A percentile compares a stretch with the other conserved stretches of the same genome.
These are phyloP conservation scores for Epichloe sp. DNA, from an alignment of 2,329 filamentous ascomycete genomes.

Conservation along the genomic window DNA sequence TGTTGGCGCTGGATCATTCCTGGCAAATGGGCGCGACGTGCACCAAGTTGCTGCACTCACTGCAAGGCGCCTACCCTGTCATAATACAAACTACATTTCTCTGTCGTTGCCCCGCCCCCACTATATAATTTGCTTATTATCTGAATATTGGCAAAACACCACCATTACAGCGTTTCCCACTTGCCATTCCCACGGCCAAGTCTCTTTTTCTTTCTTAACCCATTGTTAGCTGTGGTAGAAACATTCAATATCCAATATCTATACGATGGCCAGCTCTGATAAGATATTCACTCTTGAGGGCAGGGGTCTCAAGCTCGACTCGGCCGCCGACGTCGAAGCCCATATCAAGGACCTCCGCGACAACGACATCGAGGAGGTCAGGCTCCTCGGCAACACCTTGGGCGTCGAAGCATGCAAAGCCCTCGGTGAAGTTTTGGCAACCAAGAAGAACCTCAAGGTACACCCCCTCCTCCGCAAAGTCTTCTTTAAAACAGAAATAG, in stretches of 20 bases:
- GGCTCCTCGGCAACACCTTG: constrained; percentile 80
- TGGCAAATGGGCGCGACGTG: background rate
- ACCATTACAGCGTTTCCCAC: background rate
- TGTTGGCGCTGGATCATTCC: background rate
- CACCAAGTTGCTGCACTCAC: background rate
- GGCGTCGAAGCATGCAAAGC: constrained; percentile 79
- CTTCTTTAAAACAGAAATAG: background rate
- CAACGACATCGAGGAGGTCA: constrained; percentile 72
- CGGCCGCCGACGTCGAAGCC: constrained; percentile 70
- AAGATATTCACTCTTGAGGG: constrained; percentile 85
- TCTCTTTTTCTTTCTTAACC: constrained; percentile 2
- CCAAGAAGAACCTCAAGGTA: constrained; percentile 68
- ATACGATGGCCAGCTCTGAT: constrained; percentile 18
- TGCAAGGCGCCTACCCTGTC: background rate
- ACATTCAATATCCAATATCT: constrained; percentile 4
- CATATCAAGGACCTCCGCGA: constrained; percentile 65
- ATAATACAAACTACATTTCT: background rate
- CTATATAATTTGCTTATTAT: constrained; percentile 8
- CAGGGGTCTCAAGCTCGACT: constrained; percentile 85
- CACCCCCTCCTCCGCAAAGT: background rate
- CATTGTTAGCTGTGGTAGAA: constrained; percentile 1
- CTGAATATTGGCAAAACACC: constrained; percentile 1
- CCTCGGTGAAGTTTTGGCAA: constrained; percentile 69
- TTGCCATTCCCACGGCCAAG: background rate
- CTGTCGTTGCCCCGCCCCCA: constrained; percentile 17